Evolutionary conservation across 2,329 filamentous ascomycete species (phyloP), one percentile per base, ranked within the genome.

Genomic region (Aspergillus fumigatiaffinis): DNA sequence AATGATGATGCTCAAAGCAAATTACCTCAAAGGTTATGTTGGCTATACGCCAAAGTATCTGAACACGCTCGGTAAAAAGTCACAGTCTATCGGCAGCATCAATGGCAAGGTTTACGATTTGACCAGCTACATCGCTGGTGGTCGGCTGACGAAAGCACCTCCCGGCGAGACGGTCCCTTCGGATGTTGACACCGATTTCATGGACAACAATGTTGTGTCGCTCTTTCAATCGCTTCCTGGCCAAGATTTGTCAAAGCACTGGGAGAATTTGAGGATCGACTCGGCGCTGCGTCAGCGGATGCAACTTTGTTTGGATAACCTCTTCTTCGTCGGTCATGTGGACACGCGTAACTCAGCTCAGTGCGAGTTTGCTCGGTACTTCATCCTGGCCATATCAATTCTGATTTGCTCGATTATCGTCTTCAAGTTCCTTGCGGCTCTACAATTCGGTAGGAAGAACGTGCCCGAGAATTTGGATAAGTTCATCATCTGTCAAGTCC

Each of bases 401-500:
- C 65, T 97, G 57, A 80, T 99, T 48, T 89, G 87, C 66, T 82
- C 83, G 49, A 87, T 99, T 60, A 93, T 99, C 65, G 85, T 83
- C 20, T 95, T 97, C 86, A 99, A 99, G 74, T 99, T 99, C 80
- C 83, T 97, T 64, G 95, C 95, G 32, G 94, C 94, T 7, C 82
- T 99, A 57, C 94, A 99, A 70, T 99, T 99, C 68, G 88, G 91
- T 48, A 87, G 83, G 66, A 96, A 96, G 79, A 97, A 90, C 62
- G 79, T 93, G 41, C 95, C 94, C 0, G 94, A 99, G 76, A 94
- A 97, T 71, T 84, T 99, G 29, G 94, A 99, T 77, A 99, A 99
- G 73, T 99, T 99, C 73, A 83, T 99, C 73, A 97, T 99, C 76
- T 96, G 91, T 71, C 95, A 97, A 75, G 93, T 99, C 59, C 94